These are phyloP conservation scores for Neurospora pannonica DNA, from an alignment of 495 filamentous ascomycete species.

Conservation along the genomic window DNA sequence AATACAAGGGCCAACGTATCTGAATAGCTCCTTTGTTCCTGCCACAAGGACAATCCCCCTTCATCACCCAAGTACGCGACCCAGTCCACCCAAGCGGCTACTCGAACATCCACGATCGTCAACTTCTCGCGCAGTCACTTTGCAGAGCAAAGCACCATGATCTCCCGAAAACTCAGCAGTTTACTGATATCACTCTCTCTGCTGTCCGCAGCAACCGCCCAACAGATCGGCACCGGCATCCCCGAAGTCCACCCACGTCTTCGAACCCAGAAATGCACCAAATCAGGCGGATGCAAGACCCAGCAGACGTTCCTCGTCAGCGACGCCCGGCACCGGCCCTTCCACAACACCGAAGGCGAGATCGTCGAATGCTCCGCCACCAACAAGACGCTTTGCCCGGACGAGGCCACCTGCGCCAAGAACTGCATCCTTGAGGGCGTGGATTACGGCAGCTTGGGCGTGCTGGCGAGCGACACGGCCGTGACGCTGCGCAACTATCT, in stretches of 20 bases:
- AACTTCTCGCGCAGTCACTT: neutral
- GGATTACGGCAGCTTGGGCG: constrained; percentile 38
- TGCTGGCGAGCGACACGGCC: constrained; percentile 30
- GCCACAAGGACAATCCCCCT: neutral
- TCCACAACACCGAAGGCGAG: constrained; percentile 32
- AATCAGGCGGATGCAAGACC: constrained; percentile 33
- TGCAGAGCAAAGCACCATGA: neutral
- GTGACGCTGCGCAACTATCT: constrained; percentile 38
- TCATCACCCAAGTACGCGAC: neutral
- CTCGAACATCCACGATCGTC: neutral
- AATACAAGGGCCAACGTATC: neutral
- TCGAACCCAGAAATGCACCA: constrained; percentile 40
- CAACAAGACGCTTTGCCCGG: constrained; percentile 38
- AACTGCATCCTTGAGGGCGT: constrained; percentile 40
- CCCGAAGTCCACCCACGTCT: constrained; percentile 44
- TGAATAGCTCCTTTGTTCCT: neutral
- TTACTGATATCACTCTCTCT: constrained; percentile 4
- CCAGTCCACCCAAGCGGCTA: neutral
- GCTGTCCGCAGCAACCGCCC: constrained; percentile 5
- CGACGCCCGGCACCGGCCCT: constrained; percentile 38
- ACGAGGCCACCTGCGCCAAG: constrained; percentile 37
- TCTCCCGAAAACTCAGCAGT: neutral
- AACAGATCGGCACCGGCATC: constrained; percentile 20
- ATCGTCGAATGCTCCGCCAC: constrained; percentile 31
- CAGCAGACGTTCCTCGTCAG: constrained; percentile 38